phyloP scores from a whole-genome alignment of 1,139 yeast genomes.

The Pichia sp. region DNA sequence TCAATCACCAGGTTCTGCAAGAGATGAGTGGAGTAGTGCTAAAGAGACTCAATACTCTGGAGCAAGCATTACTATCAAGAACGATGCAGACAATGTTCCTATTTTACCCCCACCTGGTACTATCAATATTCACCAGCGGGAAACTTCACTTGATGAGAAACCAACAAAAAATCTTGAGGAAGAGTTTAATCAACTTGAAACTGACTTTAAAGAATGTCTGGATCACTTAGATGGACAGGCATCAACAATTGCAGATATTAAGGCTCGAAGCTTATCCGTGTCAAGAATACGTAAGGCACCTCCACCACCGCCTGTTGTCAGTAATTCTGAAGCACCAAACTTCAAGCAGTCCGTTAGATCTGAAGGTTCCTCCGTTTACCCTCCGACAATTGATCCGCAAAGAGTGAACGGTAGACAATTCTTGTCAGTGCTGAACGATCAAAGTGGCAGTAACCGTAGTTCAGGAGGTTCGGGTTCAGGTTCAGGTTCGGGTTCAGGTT shows the following conservation, averaged over 20 bases:
- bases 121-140: no score
- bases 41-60: no score
- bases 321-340: no score
- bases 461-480: no score
- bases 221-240: slow-evolving; percentile 6
- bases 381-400: no score
- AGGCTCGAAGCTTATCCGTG: background rate
- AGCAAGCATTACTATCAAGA: no score
- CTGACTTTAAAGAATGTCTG: slow-evolving; percentile 21
- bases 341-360: slow-evolving; percentile 2
- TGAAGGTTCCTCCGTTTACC: slow-evolving; percentile 5
- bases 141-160: background rate
- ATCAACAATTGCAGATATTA: background rate
- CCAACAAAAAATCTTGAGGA: background rate
- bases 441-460: no score
- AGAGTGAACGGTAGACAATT: no score
- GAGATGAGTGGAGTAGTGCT: no score
- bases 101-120: slow-evolving; percentile 6
- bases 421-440: no score
- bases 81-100: slow-evolving; percentile 1
- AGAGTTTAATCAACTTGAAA: slow-evolving; percentile 21
- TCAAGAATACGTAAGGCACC: slow-evolving; percentile 6
- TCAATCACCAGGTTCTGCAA: background rate
- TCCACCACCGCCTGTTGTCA: background rate
- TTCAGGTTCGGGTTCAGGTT: no score